Conservation (phyloP, 129 eudicot species). For the Centella asiatica region DNA sequence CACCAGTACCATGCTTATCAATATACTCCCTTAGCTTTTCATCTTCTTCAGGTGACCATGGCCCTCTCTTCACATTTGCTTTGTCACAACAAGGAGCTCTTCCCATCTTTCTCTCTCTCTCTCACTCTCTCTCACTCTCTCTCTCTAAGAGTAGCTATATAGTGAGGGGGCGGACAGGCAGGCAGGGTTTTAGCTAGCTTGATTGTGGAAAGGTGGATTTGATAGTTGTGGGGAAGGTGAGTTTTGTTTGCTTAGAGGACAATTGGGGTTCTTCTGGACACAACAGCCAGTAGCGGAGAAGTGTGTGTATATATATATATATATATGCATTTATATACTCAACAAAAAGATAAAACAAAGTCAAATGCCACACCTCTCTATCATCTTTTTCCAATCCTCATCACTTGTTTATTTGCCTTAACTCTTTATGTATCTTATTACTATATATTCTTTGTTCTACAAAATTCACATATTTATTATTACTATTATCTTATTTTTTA, state of each 20-base stretch:
- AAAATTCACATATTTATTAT: too few relatives aligned
- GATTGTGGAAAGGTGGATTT: too few relatives aligned
- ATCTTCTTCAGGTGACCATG: slow-evolving; percentile 54
- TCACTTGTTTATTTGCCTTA: too few relatives aligned
- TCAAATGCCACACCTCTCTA: background rate
- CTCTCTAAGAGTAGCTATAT: background rate
- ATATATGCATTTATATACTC: background rate
- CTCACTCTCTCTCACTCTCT: slow-evolving; percentile 7
- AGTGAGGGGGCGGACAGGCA: background rate
- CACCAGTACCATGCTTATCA: slow-evolving; percentile 28
- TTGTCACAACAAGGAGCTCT: slow-evolving; percentile 52
- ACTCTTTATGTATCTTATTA: too few relatives aligned
- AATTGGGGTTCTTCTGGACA: background rate
- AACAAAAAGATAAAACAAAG: background rate
- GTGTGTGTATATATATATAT: background rate
- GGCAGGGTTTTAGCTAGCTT: background rate
- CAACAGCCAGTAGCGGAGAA: slow-evolving; percentile 1
- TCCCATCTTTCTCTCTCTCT: slow-evolving; percentile 36
- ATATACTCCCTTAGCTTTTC: slow-evolving; percentile 34
- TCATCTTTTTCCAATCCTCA: background rate
- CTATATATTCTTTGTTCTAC: too few relatives aligned
- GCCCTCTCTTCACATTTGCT: slow-evolving; percentile 43
- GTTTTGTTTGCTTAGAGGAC: background rate
- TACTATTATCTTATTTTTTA: too few relatives aligned
- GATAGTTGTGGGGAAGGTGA: slow-evolving; percentile 5